These are phyloP conservation scores for Fusarium keratoplasticum DNA, from an alignment of 2,329 filamentous ascomycete genomes.

Conservation along the genomic window DNA sequence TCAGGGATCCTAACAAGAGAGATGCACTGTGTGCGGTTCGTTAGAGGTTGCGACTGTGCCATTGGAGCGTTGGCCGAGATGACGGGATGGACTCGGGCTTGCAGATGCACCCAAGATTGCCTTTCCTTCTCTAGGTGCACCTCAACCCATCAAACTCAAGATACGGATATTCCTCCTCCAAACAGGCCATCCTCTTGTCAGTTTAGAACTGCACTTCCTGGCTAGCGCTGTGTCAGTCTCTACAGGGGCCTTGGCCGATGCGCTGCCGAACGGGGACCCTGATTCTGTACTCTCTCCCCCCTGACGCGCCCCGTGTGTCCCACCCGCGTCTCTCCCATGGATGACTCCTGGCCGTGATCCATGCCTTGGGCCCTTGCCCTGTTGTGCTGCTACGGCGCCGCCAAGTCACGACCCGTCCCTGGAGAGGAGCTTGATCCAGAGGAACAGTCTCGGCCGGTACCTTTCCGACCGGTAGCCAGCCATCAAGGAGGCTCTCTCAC, in stretches of 20 bases:
- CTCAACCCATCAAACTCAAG: conserved; percentile 2
- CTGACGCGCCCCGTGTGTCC: conserved; percentile 20
- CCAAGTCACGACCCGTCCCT: conserved; percentile 22
- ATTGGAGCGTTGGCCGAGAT: conserved; percentile 4
- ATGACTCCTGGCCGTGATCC: conserved; percentile 30
- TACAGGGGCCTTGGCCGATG: conserved; percentile 33
- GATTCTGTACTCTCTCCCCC: conserved; percentile 27
- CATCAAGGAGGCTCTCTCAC: conserved; percentile 25
- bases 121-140: conserved; percentile 8
- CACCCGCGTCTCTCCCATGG: conserved; percentile 10
- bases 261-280: conserved; percentile 32
- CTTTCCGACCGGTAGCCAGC: conserved; percentile 17
- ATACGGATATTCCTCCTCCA: not conserved
- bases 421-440: not conserved
- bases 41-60: conserved; percentile 17
- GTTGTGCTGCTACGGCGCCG: conserved; percentile 24
- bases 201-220: conserved; percentile 23
- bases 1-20: not conserved
- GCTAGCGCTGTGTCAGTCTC: conserved; percentile 40
- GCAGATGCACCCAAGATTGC: conserved; percentile 11
- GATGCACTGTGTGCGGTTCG: conserved; percentile 20
- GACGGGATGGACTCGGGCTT: not conserved
- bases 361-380: conserved; percentile 28
- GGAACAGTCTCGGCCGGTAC: conserved; percentile 23
- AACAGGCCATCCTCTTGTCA: conserved; percentile 10